Evolutionary conservation across 176 grass and related monocot species (phyloP).

Genomic region (Aechmea fasciata): DNA sequence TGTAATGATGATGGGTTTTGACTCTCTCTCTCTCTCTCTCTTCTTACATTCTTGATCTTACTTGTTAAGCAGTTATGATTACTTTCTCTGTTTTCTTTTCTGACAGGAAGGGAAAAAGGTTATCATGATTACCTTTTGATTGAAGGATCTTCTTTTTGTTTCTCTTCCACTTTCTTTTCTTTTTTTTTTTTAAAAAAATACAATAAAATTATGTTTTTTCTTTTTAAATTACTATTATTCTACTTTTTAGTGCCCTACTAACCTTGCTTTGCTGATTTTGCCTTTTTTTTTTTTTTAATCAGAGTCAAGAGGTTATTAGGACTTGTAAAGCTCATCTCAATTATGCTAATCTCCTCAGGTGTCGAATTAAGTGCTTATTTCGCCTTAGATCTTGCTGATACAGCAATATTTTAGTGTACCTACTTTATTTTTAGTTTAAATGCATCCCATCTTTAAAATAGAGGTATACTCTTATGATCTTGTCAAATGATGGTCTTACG

Average conservation of each 20-base stretch:
- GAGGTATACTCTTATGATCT: too few species aligned
- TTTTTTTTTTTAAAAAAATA: not conserved
- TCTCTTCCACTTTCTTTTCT: not conserved
- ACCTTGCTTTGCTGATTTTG: too few species aligned
- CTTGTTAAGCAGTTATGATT: not conserved
- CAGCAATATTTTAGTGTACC: not conserved
- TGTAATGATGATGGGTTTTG: conserved; percentile 30
- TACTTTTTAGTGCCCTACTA: too few species aligned
- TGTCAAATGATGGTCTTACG: too few species aligned
- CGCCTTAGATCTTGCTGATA: not conserved
- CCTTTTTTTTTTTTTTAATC: too few species aligned
- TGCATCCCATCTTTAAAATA: too few species aligned
- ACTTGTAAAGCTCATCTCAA: not conserved
- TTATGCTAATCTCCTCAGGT: not conserved
- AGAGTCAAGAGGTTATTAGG: not conserved
- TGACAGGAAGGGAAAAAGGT: conserved; percentile 12
- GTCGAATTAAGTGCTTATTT: not conserved
- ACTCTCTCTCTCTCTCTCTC: not conserved
- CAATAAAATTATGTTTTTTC: too few species aligned
- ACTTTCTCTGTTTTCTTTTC: conserved; percentile 9
- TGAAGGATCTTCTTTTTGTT: conserved; percentile 11
- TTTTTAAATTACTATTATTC: not conserved
- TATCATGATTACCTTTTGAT: conserved; percentile 34
- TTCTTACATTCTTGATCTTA: conserved; percentile 1
- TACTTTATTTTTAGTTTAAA: not conserved